Evolutionary conservation across 768 basidiomycete genomes (phyloP).

Genomic region (Phylloporus arenicola): DNA sequence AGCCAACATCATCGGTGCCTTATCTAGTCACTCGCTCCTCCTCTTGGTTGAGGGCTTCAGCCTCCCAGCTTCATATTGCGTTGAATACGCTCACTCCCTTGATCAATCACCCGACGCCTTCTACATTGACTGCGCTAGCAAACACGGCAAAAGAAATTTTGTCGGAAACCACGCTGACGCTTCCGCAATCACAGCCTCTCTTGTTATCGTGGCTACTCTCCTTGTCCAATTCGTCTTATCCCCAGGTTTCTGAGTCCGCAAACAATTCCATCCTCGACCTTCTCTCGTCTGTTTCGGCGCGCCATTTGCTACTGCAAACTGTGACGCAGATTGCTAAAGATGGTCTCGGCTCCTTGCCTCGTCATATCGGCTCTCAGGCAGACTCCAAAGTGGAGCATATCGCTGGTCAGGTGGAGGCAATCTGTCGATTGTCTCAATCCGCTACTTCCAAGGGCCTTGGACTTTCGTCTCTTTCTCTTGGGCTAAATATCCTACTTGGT

Average conservation of each 20-base stretch:
- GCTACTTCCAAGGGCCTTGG: constrained; percentile 15
- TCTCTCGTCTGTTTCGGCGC: constrained; percentile 39
- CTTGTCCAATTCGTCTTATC: constrained; percentile 55
- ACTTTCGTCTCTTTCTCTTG: constrained; percentile 43
- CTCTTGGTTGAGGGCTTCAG: constrained; percentile 76
- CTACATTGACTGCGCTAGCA: constrained; percentile 55
- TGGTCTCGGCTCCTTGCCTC: constrained; percentile 65
- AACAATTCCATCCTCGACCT: constrained; percentile 42
- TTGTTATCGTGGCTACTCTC: constrained; percentile 70
- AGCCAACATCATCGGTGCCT: constrained; percentile 27
- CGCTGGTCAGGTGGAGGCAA: constrained; percentile 62
- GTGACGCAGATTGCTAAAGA: constrained; percentile 61
- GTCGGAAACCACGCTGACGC: constrained; percentile 49
- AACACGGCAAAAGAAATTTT: constrained; percentile 53
- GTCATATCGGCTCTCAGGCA: constrained; percentile 60
- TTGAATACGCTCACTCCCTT: constrained; percentile 70
- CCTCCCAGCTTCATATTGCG: constrained; percentile 79
- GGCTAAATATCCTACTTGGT: constrained; percentile 64
- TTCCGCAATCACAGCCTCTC: constrained; percentile 64
- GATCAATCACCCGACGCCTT: constrained; percentile 63
- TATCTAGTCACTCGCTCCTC: constrained; percentile 56
- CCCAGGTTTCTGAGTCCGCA: constrained; percentile 49
- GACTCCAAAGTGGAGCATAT: constrained; percentile 71
- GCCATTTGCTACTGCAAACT: constrained; percentile 45
- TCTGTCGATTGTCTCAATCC: constrained; percentile 46